Percentiles rank a stretch among this genome's conserved stretches.
These are phyloP conservation scores for Delitschia confertaspora DNA, from an alignment of 495 filamentous ascomycete species.

Conservation along the genomic window DNA sequence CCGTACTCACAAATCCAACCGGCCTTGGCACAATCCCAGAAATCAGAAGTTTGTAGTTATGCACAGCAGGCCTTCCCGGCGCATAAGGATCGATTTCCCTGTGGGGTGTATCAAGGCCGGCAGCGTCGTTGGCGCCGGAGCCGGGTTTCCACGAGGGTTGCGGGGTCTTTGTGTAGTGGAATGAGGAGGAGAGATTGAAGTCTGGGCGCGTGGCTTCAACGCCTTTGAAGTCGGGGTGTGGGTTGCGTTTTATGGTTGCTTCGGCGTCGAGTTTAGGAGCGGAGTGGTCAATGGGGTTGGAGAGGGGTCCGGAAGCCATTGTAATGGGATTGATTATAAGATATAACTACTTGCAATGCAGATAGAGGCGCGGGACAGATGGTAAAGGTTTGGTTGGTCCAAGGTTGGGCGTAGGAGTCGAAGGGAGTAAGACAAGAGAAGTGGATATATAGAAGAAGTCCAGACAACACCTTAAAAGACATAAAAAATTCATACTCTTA, in stretches of 20 bases:
- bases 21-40: conserved; percentile 78
- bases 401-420: no score
- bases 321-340: no score
- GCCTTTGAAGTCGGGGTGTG: conserved; percentile 66
- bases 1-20: conserved; percentile 55
- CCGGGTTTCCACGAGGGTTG: conserved; percentile 70
- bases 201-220: conserved; percentile 64
- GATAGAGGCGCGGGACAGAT: no score
- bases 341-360: no score
- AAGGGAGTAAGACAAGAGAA: no score
- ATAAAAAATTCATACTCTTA: no score
- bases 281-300: neutral
- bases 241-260: conserved; percentile 49
- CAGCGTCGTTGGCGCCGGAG: conserved; percentile 60
- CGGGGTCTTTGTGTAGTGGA: conserved; percentile 57
- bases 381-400: no score
- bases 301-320: no score
- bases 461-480: no score
- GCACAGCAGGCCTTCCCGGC: conserved; percentile 53
- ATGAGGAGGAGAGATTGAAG: conserved; percentile 45
- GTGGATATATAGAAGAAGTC: no score
- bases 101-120: conserved; percentile 51
- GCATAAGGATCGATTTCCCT: conserved; percentile 76
- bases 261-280: conserved; percentile 35
- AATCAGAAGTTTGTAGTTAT: conserved; percentile 92